These are phyloP conservation scores for Ambrosiella xylebori DNA, from an alignment of 2,329 filamentous ascomycete genomes.

Conservation along the genomic window DNA sequence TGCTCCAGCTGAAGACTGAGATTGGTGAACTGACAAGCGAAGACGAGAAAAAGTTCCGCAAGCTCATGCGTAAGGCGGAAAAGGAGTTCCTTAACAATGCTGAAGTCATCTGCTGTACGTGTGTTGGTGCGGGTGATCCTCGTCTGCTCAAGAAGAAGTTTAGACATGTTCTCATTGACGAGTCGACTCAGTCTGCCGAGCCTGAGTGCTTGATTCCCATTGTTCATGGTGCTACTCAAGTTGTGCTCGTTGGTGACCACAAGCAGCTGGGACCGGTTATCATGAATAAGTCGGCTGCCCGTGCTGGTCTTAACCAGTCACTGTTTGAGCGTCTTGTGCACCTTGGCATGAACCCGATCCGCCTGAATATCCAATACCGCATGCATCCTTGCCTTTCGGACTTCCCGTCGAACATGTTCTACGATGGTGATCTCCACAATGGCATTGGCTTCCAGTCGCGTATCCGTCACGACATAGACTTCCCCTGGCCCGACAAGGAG, in stretches of 20 bases:
- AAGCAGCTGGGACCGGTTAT: conserved; percentile 96
- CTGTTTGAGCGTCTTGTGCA: conserved; percentile 92
- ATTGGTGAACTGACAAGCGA: conserved; percentile 82
- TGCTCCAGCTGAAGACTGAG: conserved; percentile 83
- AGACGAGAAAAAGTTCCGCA: conserved; percentile 97
- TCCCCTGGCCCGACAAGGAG: conserved; percentile 89
- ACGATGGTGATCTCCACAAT: conserved; percentile 92
- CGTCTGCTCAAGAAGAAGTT: conserved; percentile 95
- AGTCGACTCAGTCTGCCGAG: conserved; percentile 94
- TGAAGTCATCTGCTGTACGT: conserved; percentile 97
- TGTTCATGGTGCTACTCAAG: conserved; percentile 93
- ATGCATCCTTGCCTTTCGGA: conserved; percentile 97
- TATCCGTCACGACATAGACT: conserved; percentile 83
- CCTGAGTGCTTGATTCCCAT: conserved; percentile 98
- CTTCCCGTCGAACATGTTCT: conserved; percentile 99
- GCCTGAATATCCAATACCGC: conserved; percentile 91
- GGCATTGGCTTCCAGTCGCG: conserved; percentile 82
- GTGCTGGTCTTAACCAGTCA: conserved; percentile 95
- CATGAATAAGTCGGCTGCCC: conserved; percentile 99
- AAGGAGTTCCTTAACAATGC: conserved; percentile 88
- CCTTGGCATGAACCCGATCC: conserved; percentile 76
- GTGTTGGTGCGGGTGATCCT: conserved; percentile 90
- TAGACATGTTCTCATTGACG: conserved; percentile 91
- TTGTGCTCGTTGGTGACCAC: conserved; percentile 95
- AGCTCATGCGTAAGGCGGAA: conserved; percentile 82